Percentiles rank a stretch among this genome's conserved stretches.
phyloP scores from a whole-genome alignment of 176 grass and related monocot genomes.

The Hordeum vulgare region DNA sequence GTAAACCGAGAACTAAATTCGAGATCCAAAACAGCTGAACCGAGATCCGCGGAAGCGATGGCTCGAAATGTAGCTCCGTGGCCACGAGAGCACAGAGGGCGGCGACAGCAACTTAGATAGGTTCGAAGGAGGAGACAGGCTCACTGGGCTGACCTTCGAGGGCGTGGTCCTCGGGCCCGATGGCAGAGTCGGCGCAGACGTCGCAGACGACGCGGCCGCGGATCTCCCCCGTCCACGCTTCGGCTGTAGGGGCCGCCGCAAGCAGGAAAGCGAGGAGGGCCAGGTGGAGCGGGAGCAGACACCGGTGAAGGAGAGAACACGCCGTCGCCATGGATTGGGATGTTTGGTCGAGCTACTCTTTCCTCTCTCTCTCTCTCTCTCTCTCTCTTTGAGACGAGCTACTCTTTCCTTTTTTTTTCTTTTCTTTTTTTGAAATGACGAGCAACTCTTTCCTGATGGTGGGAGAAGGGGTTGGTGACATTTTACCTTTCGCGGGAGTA shows the following conservation, averaged over 20 bases:
- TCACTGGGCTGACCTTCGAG: slow-evolving; percentile 53
- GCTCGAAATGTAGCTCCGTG: not conserved
- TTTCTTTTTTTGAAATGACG: too few species aligned
- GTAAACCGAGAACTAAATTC: not conserved
- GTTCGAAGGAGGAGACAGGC: not conserved
- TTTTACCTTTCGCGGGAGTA: not conserved
- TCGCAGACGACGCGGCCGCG: slow-evolving; percentile 84
- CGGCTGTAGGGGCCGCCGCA: not conserved
- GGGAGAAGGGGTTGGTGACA: not conserved
- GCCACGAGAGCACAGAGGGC: not conserved
- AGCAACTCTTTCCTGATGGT: not conserved
- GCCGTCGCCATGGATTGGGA: slow-evolving; percentile 26
- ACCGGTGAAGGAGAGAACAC: not conserved
- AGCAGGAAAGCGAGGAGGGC: slow-evolving; percentile 16
- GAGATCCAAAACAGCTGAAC: not conserved
- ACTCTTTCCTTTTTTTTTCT: too few species aligned
- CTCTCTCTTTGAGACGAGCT: not conserved
- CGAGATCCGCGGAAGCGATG: not conserved
- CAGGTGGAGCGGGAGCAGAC: not conserved
- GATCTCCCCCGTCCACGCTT: slow-evolving; percentile 94
- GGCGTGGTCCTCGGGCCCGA: slow-evolving; percentile 83
- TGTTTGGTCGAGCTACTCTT: not conserved
- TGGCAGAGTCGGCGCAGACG: slow-evolving; percentile 72
- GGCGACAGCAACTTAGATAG: not conserved
- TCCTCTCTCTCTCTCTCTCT: too few species aligned